Conservation (phyloP, 208 protist species). For the Vickermania spadyakhi region DNA sequence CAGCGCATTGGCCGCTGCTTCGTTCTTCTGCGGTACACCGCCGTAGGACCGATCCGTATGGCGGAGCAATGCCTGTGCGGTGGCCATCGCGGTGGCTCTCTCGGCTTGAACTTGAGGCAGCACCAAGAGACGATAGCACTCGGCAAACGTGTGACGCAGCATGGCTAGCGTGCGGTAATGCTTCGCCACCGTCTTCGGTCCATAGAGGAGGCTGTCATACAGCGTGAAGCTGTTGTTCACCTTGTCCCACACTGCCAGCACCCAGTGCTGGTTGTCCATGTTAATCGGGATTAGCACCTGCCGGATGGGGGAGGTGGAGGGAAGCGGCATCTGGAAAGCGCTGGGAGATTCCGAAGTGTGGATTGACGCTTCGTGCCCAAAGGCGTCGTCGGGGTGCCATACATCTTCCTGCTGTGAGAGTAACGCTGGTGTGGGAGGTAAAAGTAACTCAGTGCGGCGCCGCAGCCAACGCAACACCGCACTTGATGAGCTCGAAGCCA, state of each 20-base stretch:
- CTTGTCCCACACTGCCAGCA: constrained; percentile 52
- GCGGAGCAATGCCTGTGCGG: background rate
- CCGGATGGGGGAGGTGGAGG: constrained; percentile 17
- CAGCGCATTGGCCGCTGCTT: too few species aligned
- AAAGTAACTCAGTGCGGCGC: constrained; percentile 45
- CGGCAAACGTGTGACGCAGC: constrained; percentile 8
- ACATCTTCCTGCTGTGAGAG: too few species aligned
- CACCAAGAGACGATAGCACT: constrained; percentile 10
- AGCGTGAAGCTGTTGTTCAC: constrained; percentile 24
- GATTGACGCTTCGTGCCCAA: constrained; percentile 7
- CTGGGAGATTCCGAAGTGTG: background rate
- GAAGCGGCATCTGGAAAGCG: background rate
- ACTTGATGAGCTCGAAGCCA: constrained; percentile 22
- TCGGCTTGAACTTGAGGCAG: background rate
- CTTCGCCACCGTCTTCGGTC: background rate
- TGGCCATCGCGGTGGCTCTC: background rate
- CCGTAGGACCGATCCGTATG: background rate
- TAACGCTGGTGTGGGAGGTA: constrained; percentile 8
- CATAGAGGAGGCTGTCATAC: constrained; percentile 60
- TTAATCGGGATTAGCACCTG: constrained; percentile 70
- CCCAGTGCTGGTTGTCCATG: constrained; percentile 61
- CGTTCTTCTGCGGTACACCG: background rate
- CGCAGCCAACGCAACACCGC: constrained; percentile 63
- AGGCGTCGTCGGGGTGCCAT: too few species aligned
- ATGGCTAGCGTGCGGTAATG: constrained; percentile 1